Percentiles rank a stretch among this genome's conserved stretches.
phyloP scores from a whole-genome alignment of 78 protist genomes.

The Dictyostelium purpureum region DNA sequence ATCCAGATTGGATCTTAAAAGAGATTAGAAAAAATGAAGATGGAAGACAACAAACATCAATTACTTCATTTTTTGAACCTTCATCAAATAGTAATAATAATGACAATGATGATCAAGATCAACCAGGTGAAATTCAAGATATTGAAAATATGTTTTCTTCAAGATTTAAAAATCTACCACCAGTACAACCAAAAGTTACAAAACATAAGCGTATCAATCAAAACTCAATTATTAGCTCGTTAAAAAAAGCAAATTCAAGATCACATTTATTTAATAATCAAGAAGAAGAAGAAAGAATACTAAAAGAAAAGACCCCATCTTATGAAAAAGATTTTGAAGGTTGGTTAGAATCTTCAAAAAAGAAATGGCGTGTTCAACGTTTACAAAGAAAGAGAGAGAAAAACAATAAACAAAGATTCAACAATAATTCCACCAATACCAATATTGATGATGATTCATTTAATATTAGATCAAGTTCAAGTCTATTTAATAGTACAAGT shows the following conservation, averaged over 20 bases:
- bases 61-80: conserved; percentile 26
- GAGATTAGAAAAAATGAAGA: conserved; percentile 31
- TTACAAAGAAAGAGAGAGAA: background rate
- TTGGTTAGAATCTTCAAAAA: conserved; percentile 34
- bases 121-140: background rate
- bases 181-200: conserved; percentile 1
- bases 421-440: background rate
- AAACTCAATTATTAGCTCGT: background rate
- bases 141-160: conserved; percentile 39
- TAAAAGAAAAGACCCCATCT: background rate
- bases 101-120: background rate
- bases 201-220: conserved; percentile 1
- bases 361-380: conserved; percentile 24
- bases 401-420: background rate
- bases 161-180: background rate
- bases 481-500: background rate
- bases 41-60: conserved; percentile 27
- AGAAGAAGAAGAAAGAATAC: background rate
- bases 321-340: conserved; percentile 22
- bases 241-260: background rate
- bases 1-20: conserved; percentile 97
- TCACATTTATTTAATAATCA: too few relatives aligned
- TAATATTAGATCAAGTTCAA: background rate
- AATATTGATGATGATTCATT: background rate
- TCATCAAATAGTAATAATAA: background rate